Evolutionary conservation across 352 stramenopile species (phyloP), one percentile per base, ranked within the genome.

Genomic region (Phytophthora pseudosyringae): DNA sequence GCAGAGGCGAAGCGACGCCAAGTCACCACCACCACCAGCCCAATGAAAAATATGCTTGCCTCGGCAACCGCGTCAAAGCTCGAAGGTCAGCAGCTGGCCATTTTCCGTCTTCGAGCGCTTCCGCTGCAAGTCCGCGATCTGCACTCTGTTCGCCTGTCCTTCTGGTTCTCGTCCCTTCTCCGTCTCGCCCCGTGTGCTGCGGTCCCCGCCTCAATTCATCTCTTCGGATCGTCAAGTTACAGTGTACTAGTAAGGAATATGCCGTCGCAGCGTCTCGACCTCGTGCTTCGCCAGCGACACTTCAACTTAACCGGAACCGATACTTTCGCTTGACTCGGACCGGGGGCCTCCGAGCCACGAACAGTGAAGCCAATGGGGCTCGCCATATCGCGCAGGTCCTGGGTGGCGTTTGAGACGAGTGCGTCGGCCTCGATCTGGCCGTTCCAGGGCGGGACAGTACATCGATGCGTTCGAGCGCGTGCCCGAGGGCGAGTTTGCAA

Each of bases 281-380:
- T 60, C 40, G 16, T 52, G 29, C 41, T 52, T 60, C 40, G 29
- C 10, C 49, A 46, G 33, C n/a, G 52, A 18, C 32, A 25, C 31
- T 28, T 61, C 5, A 49, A 9, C 10, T 48, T 26, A 10, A 9
- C 41, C n/a, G 16, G 11, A 4, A 54, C 25, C 15, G 43, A 43
- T 18, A 36, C 4, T 5, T 12, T 29, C 12, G 15, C 25, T 32
- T 31, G 18, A 28, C 15, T 21, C 25, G 45, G 28, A 49, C 21
- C 21, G 21, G 21, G 21, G 21, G 18, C 11, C 3, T 45, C 48
- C 15, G 33, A 57, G 1, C n/a, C 38, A 44, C 51, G 16, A 49
- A 50, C 38, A 59, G n/a, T 3, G 31, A 52, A 52, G 29, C 28
- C 28, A 44, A n/a, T 10, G 8, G n/a, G 16, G 4, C 31, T 29